Evolutionary conservation across 2,329 filamentous ascomycete species (phyloP), one percentile per base, ranked within the genome.

Genomic region (Colletotrichum sp.): DNA sequence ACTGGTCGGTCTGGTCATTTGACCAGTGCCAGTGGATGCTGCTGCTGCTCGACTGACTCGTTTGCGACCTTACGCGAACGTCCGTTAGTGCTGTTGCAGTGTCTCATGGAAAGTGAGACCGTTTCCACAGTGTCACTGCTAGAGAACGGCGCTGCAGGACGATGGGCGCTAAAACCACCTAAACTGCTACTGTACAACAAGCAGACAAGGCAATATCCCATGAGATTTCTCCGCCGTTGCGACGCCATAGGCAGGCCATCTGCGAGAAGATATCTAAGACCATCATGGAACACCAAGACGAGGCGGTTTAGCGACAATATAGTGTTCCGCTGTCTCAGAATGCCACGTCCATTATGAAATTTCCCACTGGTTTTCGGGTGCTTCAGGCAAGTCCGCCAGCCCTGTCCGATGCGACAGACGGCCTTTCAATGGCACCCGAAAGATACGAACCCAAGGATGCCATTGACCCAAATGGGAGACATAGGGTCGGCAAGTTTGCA

Each of bases 11-110:
- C 32, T 63, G 14, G 36, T 74, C 66, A 61, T 61, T 32, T 48
- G 30, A 58, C 66, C 61, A 62, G 52, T 32, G 61, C 28, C 6
- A n/a, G 52, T 38, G 30, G 30, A 52, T 48, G 43, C 38, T 52
- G 43, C 38, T 52, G 14, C 38, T 16, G n/a, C 18, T 55, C 10
- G 28, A 64, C 52, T 75, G 73, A 75, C 73, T 75, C 69, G 73
- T 56, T 24, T n/a, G 48, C 34, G 18, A 48, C 38, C 38, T 48
- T 43, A 62, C 55, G 69, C 62, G 55, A 62, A 59, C 59, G 21
- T 30, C 62, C 43, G 32, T 59, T 58, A 56, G 68, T 52, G 55
- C 36, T 71, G 68, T 55, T 59, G 72, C 68, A 62, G 61, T 64
- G 71, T 64, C 58, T 73, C 71, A 43, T 21, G 21, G 65, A 52